Evolutionary conservation across 805 yeast species (phyloP).

Genomic region (Teunomyces barrocoloradensis): DNA sequence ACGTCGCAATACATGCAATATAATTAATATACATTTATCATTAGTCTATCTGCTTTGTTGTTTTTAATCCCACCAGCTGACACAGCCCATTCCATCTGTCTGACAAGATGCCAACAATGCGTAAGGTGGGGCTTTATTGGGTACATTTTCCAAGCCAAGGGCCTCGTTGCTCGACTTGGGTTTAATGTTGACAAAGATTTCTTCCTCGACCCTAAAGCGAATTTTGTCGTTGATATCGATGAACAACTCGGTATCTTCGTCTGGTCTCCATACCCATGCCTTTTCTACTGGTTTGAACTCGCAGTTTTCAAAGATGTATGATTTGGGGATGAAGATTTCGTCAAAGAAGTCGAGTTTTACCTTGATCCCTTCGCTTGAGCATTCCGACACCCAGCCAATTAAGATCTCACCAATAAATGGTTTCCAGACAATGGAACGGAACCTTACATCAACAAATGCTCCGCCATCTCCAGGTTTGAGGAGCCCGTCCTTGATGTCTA

Average conservation of each 20-base stretch:
- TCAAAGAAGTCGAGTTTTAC: conserved; percentile 85
- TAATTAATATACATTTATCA: conserved; percentile 35
- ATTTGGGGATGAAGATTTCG: conserved; percentile 85
- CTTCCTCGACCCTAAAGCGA: conserved; percentile 88
- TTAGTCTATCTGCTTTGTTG: neutral
- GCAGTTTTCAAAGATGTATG: conserved; percentile 76
- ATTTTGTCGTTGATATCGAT: conserved; percentile 90
- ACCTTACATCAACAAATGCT: conserved; percentile 68
- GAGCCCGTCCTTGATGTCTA: conserved; percentile 82
- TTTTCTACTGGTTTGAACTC: conserved; percentile 68
- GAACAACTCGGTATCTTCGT: conserved; percentile 71
- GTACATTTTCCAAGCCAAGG: conserved; percentile 33
- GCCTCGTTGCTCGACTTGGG: conserved; percentile 68
- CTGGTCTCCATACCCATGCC: conserved; percentile 94
- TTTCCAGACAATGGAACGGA: conserved; percentile 79
- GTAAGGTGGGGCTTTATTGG: conserved; percentile 67
- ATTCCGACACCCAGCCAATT: conserved; percentile 89
- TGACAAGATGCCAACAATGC: conserved; percentile 88
- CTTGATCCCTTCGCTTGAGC: conserved; percentile 84
- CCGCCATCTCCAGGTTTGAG: conserved; percentile 95
- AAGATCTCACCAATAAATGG: conserved; percentile 94
- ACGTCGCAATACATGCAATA: conserved; percentile 99
- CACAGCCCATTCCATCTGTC: conserved; percentile 94
- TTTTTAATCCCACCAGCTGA: conserved; percentile 84
- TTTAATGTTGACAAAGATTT: conserved; percentile 76